Evolutionary conservation across 768 basidiomycete species (phyloP).

Genomic region (Trametes elegans): DNA sequence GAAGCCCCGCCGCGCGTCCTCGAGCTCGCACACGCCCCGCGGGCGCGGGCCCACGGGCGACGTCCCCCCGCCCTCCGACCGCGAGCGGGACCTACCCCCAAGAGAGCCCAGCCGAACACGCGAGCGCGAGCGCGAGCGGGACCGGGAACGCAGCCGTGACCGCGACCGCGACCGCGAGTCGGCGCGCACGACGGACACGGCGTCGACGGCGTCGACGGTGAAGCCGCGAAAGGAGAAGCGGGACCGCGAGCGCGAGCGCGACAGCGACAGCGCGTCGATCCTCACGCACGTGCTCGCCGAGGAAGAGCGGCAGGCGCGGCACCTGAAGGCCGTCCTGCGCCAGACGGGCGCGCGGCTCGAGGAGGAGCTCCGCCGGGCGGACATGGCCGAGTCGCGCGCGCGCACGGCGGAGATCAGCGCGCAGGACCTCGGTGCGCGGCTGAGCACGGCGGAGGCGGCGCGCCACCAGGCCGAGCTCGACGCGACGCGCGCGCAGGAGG

Average conservation of each 20-base stretch:
- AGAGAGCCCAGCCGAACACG: background rate
- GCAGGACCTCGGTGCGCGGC: conserved; percentile 38
- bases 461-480: conserved; percentile 40
- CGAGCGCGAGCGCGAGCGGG: conserved; percentile 10
- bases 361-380: conserved; percentile 53
- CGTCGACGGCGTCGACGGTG: conserved; percentile 11
- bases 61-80: background rate
- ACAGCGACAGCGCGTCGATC: conserved; percentile 27
- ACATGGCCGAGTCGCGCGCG: conserved; percentile 48
- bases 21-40: conserved; percentile 30
- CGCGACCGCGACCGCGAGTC: conserved; percentile 9
- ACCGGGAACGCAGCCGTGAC: conserved; percentile 12
- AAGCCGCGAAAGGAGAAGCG: conserved; percentile 37
- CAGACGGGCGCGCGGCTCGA: conserved; percentile 53
- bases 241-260: conserved; percentile 20
- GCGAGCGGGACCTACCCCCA: conserved; percentile 1
- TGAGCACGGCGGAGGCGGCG: conserved; percentile 41
- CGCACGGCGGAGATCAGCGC: conserved; percentile 49
- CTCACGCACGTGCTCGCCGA: conserved; percentile 43
- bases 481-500: conserved; percentile 39
- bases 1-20: conserved; percentile 35
- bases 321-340: conserved; percentile 52
- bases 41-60: conserved; percentile 27
- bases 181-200: conserved; percentile 12
- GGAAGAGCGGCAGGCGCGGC: conserved; percentile 56